These are phyloP conservation scores for Pseudogymnoascus sp. DNA, from an alignment of 2,329 filamentous ascomycete genomes.

Conservation along the genomic window DNA sequence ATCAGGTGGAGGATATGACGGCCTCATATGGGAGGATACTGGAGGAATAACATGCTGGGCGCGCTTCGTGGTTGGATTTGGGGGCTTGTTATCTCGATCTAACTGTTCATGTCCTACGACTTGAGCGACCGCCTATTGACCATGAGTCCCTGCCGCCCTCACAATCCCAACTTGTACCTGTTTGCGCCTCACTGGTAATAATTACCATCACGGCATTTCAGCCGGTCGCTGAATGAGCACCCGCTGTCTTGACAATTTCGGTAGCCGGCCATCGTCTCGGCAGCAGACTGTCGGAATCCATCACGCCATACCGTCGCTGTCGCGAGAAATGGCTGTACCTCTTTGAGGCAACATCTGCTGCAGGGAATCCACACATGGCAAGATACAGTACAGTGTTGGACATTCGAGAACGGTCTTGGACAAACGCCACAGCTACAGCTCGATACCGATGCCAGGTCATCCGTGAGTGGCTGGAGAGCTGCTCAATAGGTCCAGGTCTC, in stretches of 20 bases:
- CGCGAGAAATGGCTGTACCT: neutral
- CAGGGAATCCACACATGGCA: neutral
- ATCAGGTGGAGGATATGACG: neutral
- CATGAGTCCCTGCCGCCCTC: neutral
- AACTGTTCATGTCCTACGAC: neutral
- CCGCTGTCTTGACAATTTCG: neutral
- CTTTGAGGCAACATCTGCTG: neutral
- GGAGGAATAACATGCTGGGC: neutral
- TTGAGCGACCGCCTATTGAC: conserved; percentile 1
- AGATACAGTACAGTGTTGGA: neutral
- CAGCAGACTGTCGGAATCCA: neutral
- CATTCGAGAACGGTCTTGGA: neutral
- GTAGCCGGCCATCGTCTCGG: neutral
- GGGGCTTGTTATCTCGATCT: neutral
- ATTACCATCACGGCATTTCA: neutral
- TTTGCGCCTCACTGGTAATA: neutral
- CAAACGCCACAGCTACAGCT: neutral
- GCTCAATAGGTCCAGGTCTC: neutral
- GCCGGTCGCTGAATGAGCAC: neutral
- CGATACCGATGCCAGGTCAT: neutral
- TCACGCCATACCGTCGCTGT: neutral
- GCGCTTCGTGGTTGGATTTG: neutral
- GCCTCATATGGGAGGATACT: neutral
- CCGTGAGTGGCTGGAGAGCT: neutral
- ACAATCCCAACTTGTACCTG: neutral